Evolutionary conservation across 495 filamentous ascomycete species (phyloP), one percentile per base, ranked within the genome.

Genomic region (Amniculicola lignicola): DNA sequence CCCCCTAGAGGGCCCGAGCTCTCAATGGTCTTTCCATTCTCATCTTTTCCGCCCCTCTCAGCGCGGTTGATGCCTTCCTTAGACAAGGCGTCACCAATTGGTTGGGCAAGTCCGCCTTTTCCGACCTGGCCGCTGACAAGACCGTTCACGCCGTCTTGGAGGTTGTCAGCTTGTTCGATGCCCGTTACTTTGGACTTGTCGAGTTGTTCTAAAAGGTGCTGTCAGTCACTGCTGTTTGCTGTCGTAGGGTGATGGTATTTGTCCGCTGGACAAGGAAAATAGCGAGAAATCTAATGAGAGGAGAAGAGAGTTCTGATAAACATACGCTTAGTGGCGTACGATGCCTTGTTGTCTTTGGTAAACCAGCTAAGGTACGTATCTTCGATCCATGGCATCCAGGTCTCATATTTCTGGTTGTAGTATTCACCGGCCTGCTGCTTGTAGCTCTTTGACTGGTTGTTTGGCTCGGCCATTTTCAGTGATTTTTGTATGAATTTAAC

Each of bases 371-470:
- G 75, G 63, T 85, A 87, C 48, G 78, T 67, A 67, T 88, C 85
- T 43, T 89, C 85, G 29, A 87, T 74, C 83, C 85, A 89, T 4
- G 85, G 84, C 69, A 86, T 79, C 85, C 84, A 88, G 45, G 73
- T 76, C 60, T 87, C 81, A 65, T 88, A 87, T 62, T 86, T 79
- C 10, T 77, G 67, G 66, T 82, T 79, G 73, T 85, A 86, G 11
- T 70, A 74, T 40, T 81, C 66, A 54, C 75, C 78, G 15, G 73
- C 71, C 79, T 79, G 82, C 61, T 85, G 78, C 5, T 57, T 52
- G 59, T 74, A 75, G 4, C 69, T 60, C 37, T 76, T 68, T 23
- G 68, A 38, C 14, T 54, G 31, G 22, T 53, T 43, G 37, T 50
- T 56, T 27, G 40, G 21, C 29, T 56, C 45, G 37, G 52, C 11